These are phyloP conservation scores for Russula emetica DNA, from an alignment of 768 basidiomycete species.

Conservation along the genomic window DNA sequence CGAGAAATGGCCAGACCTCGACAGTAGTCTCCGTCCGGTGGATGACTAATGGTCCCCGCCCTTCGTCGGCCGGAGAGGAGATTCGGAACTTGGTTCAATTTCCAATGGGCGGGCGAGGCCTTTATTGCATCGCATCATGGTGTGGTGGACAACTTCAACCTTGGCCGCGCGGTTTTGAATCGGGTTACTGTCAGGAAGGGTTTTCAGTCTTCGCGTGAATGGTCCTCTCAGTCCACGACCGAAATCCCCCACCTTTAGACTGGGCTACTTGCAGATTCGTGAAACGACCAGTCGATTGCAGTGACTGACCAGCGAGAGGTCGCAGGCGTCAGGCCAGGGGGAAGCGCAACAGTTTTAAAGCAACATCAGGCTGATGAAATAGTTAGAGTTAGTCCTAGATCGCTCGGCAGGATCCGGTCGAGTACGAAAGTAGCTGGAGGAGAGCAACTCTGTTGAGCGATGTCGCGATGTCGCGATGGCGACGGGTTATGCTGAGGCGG, in stretches of 20 bases:
- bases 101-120: neutral
- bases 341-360: neutral
- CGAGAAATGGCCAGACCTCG: neutral
- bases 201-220: neutral
- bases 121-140: no score
- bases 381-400: slow-evolving; percentile 2
- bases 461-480: slow-evolving; percentile 7
- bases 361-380: neutral
- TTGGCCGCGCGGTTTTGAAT: neutral
- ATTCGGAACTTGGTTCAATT: no score
- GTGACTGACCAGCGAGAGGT: neutral
- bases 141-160: neutral
- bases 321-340: neutral
- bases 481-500: neutral
- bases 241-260: neutral
- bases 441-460: neutral
- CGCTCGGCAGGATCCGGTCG: neutral
- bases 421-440: neutral
- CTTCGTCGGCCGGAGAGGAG: no score
- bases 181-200: neutral
- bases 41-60: neutral
- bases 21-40: no score
- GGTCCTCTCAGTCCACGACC: neutral
- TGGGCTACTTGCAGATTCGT: neutral
- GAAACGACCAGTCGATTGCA: neutral